Conservation (phyloP, 495 filamentous ascomycete species). For the Penicillium roqueforti region DNA sequence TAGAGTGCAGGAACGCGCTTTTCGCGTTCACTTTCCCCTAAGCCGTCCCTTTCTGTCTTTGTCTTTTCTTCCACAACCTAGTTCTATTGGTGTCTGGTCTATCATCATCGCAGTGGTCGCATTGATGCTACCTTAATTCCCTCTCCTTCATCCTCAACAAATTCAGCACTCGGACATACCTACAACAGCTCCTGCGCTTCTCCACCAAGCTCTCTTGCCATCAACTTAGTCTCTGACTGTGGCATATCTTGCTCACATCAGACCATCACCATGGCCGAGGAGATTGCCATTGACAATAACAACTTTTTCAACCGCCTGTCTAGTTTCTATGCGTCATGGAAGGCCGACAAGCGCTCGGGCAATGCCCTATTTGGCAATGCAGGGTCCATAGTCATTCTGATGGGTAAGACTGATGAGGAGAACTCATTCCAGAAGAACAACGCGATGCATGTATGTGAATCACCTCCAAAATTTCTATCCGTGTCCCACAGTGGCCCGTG, state of each 20-base stretch:
- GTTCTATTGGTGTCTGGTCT: not conserved
- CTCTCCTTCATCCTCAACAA: not conserved
- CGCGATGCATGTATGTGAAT: conserved; percentile 76
- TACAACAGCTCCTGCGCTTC: conserved; percentile 4
- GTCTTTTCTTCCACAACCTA: conserved; percentile 1
- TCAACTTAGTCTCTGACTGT: conserved; percentile 11
- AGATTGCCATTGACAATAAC: conserved; percentile 87
- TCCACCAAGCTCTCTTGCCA: not conserved
- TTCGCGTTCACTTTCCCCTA: conserved; percentile 24
- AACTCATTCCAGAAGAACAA: conserved; percentile 88
- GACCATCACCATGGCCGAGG: conserved; percentile 47
- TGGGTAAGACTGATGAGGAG: conserved; percentile 90
- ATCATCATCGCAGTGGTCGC: not conserved
- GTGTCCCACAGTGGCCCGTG: not conserved
- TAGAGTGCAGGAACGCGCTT: conserved; percentile 27
- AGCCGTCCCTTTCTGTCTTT: conserved; percentile 7
- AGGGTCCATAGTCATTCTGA: conserved; percentile 77
- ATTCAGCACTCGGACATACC: not conserved
- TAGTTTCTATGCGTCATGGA: conserved; percentile 86
- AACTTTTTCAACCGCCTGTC: conserved; percentile 88
- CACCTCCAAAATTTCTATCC: not conserved
- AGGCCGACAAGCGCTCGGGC: conserved; percentile 76
- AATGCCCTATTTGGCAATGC: conserved; percentile 80
- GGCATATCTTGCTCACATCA: conserved; percentile 19
- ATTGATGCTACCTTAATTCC: not conserved